phyloP scores from a whole-genome alignment of 805 yeast species.

The Pichia nakasei region DNA sequence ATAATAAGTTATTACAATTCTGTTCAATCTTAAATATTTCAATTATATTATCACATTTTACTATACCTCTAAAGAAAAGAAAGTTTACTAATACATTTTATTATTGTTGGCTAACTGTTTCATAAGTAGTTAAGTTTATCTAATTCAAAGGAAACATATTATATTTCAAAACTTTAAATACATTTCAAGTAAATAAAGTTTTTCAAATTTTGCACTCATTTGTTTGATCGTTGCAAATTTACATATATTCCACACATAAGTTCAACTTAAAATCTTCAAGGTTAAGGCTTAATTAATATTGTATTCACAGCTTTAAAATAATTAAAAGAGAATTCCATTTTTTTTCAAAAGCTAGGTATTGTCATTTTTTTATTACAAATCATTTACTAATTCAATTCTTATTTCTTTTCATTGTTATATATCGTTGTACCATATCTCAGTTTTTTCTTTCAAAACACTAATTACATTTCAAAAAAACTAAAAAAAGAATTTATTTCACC shows the following conservation, averaged over 20 bases:
- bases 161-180: not conserved
- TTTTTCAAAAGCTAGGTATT: no score
- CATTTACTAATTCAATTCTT: not conserved
- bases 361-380: no score
- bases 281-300: not conserved
- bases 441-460: not conserved
- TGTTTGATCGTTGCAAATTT: constrained; percentile 24
- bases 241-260: no score
- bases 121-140: not conserved
- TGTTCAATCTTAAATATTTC: not conserved
- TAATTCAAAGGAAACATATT: not conserved
- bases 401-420: not conserved
- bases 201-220: constrained; percentile 21
- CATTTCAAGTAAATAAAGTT: no score
- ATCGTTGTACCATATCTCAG: constrained; percentile 5
- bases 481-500: not conserved
- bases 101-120: not conserved
- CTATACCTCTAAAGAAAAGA: not conserved
- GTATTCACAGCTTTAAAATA: not conserved
- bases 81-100: not conserved
- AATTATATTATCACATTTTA: not conserved
- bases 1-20: not conserved
- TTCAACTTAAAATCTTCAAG: no score
- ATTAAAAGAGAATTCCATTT: no score
- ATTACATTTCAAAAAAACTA: not conserved